These are phyloP conservation scores for Myxozyma vanderwaltii DNA, from an alignment of 805 yeast species.

Conservation along the genomic window DNA sequence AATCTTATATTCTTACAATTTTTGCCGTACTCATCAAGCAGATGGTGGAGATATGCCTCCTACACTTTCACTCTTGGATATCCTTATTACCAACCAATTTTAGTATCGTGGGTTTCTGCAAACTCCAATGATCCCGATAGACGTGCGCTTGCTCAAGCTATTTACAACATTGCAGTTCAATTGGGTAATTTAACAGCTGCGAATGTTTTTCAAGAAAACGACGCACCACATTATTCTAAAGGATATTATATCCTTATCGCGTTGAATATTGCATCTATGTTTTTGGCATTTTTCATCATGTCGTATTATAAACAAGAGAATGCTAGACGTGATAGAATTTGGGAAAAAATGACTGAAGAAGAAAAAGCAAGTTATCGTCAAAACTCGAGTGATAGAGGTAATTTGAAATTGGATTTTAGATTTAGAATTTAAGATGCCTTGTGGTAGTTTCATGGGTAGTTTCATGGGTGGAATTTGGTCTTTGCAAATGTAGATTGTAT, in stretches of 20 bases:
- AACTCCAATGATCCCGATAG: constrained; percentile 63
- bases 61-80: constrained; percentile 46
- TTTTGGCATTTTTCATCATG: constrained; percentile 37
- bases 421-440: constrained; percentile 33
- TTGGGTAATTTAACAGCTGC: constrained; percentile 57
- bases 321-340: constrained; percentile 47
- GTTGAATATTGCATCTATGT: constrained; percentile 35
- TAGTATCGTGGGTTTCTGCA: constrained; percentile 61
- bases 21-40: constrained; percentile 25
- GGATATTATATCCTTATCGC: constrained; percentile 52
- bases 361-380: constrained; percentile 52
- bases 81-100: constrained; percentile 55
- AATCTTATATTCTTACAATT: constrained; percentile 37
- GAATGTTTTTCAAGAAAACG: constrained; percentile 58
- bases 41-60: constrained; percentile 32
- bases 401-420: constrained; percentile 57
- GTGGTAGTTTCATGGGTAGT: no score
- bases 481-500: no score
- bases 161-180: constrained; percentile 67
- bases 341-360: constrained; percentile 55
- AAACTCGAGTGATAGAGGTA: constrained; percentile 55
- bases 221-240: constrained; percentile 59
- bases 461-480: not conserved
- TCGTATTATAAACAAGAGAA: constrained; percentile 42
- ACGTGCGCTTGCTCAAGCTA: constrained; percentile 64